Evolutionary conservation across 768 basidiomycete genomes (phyloP).

Genomic region (Termitomyces sp.): DNA sequence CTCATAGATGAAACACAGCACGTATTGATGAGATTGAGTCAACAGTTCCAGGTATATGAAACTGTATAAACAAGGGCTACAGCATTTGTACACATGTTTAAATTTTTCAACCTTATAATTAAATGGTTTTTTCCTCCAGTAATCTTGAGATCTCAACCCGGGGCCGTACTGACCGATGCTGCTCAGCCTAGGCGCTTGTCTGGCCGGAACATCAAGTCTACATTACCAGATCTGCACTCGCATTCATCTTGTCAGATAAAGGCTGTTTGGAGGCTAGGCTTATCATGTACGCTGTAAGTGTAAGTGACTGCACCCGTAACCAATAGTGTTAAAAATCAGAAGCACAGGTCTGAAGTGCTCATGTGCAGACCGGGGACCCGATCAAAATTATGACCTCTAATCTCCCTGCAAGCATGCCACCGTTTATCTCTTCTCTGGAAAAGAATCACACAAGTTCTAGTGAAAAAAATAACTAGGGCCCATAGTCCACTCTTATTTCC

Average conservation of each 20-base stretch:
- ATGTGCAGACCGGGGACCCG: background rate
- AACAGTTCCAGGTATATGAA: too few relatives aligned
- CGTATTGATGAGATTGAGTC: too few relatives aligned
- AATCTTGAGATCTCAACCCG: background rate
- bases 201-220: background rate
- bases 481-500: background rate
- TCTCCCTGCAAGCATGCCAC: background rate
- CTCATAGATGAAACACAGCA: background rate
- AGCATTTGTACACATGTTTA: background rate
- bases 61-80: background rate
- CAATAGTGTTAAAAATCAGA: background rate
- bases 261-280: too few relatives aligned
- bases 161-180: background rate
- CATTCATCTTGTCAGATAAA: background rate
- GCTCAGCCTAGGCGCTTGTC: background rate
- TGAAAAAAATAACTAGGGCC: too few relatives aligned
- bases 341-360: background rate
- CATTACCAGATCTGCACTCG: background rate
- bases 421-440: too few relatives aligned
- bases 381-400: background rate
- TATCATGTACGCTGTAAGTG: background rate
- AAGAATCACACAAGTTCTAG: too few relatives aligned
- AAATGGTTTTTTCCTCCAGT: background rate
- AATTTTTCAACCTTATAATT: background rate
- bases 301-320: background rate